These are phyloP conservation scores for Leucosporidium yakuticum DNA, from an alignment of 768 basidiomycete genomes.

Conservation along the genomic window DNA sequence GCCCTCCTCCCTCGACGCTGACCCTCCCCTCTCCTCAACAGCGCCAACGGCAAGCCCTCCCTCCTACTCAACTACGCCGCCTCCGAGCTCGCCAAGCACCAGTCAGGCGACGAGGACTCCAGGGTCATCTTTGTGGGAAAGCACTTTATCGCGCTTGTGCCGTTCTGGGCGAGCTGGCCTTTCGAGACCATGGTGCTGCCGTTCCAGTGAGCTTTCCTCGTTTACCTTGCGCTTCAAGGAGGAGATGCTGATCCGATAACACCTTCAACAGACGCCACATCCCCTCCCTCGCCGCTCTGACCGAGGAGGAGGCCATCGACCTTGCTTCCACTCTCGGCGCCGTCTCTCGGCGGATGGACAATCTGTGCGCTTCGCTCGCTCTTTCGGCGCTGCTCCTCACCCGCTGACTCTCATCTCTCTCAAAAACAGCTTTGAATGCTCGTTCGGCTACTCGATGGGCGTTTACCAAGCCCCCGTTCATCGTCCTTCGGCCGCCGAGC, in stretches of 20 bases:
- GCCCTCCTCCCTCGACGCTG: background rate
- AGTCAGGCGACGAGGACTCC: conserved; percentile 43
- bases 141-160: conserved; percentile 76
- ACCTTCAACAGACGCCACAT: conserved; percentile 67
- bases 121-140: conserved; percentile 67
- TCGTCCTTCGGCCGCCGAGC: conserved; percentile 33
- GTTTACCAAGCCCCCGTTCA: conserved; percentile 71
- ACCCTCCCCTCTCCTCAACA: background rate
- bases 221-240: background rate
- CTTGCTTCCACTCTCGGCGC: conserved; percentile 59
- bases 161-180: conserved; percentile 96
- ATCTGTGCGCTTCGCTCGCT: conserved; percentile 35
- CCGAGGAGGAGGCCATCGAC: conserved; percentile 55
- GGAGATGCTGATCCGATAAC: conserved; percentile 5
- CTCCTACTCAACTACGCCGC: conserved; percentile 40
- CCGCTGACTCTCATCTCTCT: conserved; percentile 59
- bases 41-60: conserved; percentile 33
- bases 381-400: background rate
- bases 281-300: conserved; percentile 60
- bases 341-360: conserved; percentile 37
- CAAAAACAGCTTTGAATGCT: conserved; percentile 73
- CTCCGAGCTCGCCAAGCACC: conserved; percentile 48
- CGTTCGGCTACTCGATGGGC: conserved; percentile 89
- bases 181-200: conserved; percentile 60
- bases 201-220: background rate